These are phyloP conservation scores for Calonectria pseudoreteaudii DNA, from an alignment of 2,329 filamentous ascomycete species.

Conservation along the genomic window DNA sequence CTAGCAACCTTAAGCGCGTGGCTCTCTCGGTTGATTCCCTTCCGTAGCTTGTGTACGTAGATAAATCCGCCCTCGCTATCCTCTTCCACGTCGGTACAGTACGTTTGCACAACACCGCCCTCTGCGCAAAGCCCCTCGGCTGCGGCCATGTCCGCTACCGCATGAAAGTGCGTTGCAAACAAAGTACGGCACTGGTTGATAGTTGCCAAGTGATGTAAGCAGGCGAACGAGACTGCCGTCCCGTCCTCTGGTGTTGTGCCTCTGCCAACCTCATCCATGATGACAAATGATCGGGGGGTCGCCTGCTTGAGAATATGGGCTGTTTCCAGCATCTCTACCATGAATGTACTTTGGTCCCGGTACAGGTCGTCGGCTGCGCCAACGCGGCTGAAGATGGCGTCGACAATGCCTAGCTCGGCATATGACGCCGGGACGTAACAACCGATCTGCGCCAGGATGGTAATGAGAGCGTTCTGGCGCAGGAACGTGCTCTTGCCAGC, in stretches of 20 bases:
- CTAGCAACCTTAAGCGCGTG: constrained; percentile 96
- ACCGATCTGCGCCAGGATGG: constrained; percentile 91
- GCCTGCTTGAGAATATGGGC: constrained; percentile 89
- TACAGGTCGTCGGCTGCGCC: constrained; percentile 97
- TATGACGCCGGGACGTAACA: constrained; percentile 92
- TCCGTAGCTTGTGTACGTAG: constrained; percentile 85
- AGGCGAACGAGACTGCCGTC: constrained; percentile 88
- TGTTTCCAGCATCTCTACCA: constrained; percentile 99
- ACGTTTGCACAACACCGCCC: constrained; percentile 70
- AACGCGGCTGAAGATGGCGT: constrained; percentile 93
- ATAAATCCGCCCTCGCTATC: constrained; percentile 78
- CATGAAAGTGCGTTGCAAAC: constrained; percentile 97
- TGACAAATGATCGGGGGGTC: constrained; percentile 86
- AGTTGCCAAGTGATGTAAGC: constrained; percentile 83
- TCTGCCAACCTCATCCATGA: constrained; percentile 98
- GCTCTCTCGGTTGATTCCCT: constrained; percentile 85
- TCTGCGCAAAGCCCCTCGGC: constrained; percentile 57
- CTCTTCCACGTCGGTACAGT: constrained; percentile 91
- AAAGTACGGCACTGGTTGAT: constrained; percentile 83
- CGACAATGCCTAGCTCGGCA: constrained; percentile 90
- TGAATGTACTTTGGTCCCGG: constrained; percentile 95
- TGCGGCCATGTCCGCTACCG: constrained; percentile 79
- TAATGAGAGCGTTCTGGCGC: constrained; percentile 94
- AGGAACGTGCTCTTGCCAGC: constrained; percentile 96
- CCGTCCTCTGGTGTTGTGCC: constrained; percentile 96